Conservation (phyloP, 768 basidiomycete genomes). For the Serpula lacrymans region DNA sequence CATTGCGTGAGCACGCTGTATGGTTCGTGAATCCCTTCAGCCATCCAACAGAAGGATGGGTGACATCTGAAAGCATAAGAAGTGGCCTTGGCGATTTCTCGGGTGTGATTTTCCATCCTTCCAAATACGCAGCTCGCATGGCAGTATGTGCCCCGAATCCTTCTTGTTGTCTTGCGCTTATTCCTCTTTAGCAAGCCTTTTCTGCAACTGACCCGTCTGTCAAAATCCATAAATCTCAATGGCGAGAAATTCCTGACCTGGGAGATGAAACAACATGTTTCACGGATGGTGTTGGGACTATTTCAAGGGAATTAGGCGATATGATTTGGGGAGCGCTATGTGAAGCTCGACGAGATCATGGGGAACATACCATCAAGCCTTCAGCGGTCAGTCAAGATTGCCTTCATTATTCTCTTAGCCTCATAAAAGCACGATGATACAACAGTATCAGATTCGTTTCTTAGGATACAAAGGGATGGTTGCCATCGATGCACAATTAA, state of each 20-base stretch:
- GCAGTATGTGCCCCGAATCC: slow-evolving; percentile 30
- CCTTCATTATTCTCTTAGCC: neutral
- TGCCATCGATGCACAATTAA: slow-evolving; percentile 51
- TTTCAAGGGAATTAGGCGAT: slow-evolving; percentile 55
- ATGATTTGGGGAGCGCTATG: slow-evolving; percentile 60
- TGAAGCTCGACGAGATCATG: slow-evolving; percentile 33
- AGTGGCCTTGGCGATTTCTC: slow-evolving; percentile 65
- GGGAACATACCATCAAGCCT: slow-evolving; percentile 40
- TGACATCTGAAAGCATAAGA: slow-evolving; percentile 61
- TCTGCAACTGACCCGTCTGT: slow-evolving; percentile 79
- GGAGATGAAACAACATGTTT: slow-evolving; percentile 42
- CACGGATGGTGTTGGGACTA: slow-evolving; percentile 82
- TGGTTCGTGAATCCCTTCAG: slow-evolving; percentile 76
- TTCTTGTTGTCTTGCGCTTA: slow-evolving; percentile 5
- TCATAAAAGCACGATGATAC: slow-evolving; percentile 1
- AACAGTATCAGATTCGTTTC: slow-evolving; percentile 78
- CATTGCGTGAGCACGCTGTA: slow-evolving; percentile 75
- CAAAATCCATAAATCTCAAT: slow-evolving; percentile 49
- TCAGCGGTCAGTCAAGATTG: slow-evolving; percentile 51
- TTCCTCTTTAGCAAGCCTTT: slow-evolving; percentile 56
- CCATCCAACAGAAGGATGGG: slow-evolving; percentile 36
- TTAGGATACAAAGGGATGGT: slow-evolving; percentile 84
- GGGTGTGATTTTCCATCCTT: slow-evolving; percentile 54
- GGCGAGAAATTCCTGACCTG: slow-evolving; percentile 63
- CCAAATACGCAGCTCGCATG: slow-evolving; percentile 79